Conservation (phyloP, 2,329 filamentous ascomycete species). For the Aspergillus sp. region DNA sequence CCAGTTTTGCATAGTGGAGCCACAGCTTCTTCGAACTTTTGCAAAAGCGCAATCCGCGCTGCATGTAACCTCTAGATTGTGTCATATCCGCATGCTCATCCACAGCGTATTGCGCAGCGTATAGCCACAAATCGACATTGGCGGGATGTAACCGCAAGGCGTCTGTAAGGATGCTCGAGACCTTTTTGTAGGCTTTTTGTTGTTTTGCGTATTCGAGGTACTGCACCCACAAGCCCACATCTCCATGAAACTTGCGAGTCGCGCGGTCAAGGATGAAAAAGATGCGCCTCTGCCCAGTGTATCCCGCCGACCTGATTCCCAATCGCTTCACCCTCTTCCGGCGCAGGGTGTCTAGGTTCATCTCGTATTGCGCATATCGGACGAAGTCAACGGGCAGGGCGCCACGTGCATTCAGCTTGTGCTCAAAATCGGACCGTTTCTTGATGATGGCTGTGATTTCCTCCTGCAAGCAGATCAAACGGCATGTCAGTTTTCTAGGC, state of each 20-base stretch:
- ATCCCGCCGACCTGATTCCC: constrained; percentile 69
- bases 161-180: constrained; percentile 61
- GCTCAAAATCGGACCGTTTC: constrained; percentile 91
- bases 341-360: constrained; percentile 70
- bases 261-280: constrained; percentile 88
- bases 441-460: constrained; percentile 87
- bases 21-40: constrained; percentile 72
- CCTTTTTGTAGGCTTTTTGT: constrained; percentile 63
- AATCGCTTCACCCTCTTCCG: constrained; percentile 80
- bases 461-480: constrained; percentile 55
- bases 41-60: constrained; percentile 88
- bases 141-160: constrained; percentile 83
- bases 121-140: constrained; percentile 80
- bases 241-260: constrained; percentile 79
- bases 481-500: constrained; percentile 13
- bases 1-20: constrained; percentile 85
- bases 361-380: constrained; percentile 74
- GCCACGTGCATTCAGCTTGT: constrained; percentile 81
- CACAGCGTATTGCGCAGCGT: constrained; percentile 74
- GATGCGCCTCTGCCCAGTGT: constrained; percentile 76
- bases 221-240: constrained; percentile 80
- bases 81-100: constrained; percentile 85
- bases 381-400: constrained; percentile 76
- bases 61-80: constrained; percentile 79
- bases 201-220: constrained; percentile 80